Base-by-base conservation (phyloP, 768 basidiomycete species). In the Lentinula edodes region DNA sequence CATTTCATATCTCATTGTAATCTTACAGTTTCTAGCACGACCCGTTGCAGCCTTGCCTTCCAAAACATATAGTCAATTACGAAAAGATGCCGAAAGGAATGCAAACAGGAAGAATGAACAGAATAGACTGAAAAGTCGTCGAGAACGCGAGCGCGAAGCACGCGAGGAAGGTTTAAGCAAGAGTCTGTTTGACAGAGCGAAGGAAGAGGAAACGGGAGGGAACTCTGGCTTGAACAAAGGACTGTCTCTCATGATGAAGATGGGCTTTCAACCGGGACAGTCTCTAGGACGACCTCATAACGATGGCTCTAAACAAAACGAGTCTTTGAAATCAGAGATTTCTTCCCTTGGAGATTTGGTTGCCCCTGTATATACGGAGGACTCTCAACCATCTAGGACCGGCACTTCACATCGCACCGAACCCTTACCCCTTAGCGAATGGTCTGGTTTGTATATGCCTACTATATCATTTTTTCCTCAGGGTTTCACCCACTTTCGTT, bases 251-350 rank as follows among this genome's bases (percentile, higher is more conserved):
- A 95, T 95, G 93, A 85, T 90, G 82, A 93, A 90, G 75, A 94
- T 94, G 93, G 93, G 93, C 0, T 95, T 91, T 77, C 89, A 88
- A 74, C 86, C 90, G 2, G 93, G 93, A 15, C 85, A 93, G 71
- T 79, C 90, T 13, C 79, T 94, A 34, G 91, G 92, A 16, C 78
- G 74, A 68, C 57, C 70, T 8, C 74, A 75, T 9, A 68, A 72
- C 42, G 61, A 43, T 34, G 63, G 64, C 28, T 51, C 34, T 10
- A 58, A 38, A 56, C 51, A 15, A 32, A 52, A 52, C 13, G 32
- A 52, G 51, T 18, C 7, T 18, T 59, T 23, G 32, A 59, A 46
- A 59, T 59, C 45, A 36, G 45, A 53, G 15, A 38, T 46, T 1
- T 39, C 61, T 15, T 34, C 64, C n/a, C n/a, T 23, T 20, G 43